Evolutionary conservation across 306 rosid genomes (phyloP).

Genomic region (Lathyrus sativus): DNA sequence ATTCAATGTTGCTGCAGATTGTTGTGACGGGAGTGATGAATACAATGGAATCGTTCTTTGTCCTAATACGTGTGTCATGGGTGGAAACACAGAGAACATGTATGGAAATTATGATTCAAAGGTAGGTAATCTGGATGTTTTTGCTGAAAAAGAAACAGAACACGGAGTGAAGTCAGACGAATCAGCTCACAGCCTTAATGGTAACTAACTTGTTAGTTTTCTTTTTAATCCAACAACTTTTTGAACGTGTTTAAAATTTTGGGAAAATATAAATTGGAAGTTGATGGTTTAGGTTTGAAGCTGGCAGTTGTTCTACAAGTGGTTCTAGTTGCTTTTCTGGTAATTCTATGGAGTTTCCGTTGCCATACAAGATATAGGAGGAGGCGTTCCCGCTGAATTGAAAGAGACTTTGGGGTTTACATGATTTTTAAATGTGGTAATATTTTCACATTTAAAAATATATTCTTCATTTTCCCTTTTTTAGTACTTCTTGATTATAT

Average conservation of each 20-base stretch:
- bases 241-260: conserved; percentile 22
- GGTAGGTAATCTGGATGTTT: conserved; percentile 25
- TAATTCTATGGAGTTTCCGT: conserved; percentile 45
- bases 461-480: not conserved
- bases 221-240: conserved; percentile 1
- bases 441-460: conserved; percentile 33
- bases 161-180: conserved; percentile 55
- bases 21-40: conserved; percentile 93
- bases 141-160: conserved; percentile 40
- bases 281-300: conserved; percentile 64
- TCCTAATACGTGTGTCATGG: conserved; percentile 82
- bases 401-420: conserved; percentile 27
- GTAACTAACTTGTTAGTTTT: conserved; percentile 46
- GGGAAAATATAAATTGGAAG: conserved; percentile 22
- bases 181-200: conserved; percentile 53
- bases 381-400: conserved; percentile 48
- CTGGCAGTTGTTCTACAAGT: conserved; percentile 58
- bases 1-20: conserved; percentile 58
- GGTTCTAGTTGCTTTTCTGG: conserved; percentile 44
- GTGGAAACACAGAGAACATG: conserved; percentile 60
- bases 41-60: conserved; percentile 63
- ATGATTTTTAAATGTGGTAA: conserved; percentile 32
- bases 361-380: conserved; percentile 51
- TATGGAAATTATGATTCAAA: conserved; percentile 39
- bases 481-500: conserved; percentile 15